Evolutionary conservation across 805 yeast genomes (phyloP), one percentile per base, ranked within the genome.

Genomic region (Teunomyces cretensis): DNA sequence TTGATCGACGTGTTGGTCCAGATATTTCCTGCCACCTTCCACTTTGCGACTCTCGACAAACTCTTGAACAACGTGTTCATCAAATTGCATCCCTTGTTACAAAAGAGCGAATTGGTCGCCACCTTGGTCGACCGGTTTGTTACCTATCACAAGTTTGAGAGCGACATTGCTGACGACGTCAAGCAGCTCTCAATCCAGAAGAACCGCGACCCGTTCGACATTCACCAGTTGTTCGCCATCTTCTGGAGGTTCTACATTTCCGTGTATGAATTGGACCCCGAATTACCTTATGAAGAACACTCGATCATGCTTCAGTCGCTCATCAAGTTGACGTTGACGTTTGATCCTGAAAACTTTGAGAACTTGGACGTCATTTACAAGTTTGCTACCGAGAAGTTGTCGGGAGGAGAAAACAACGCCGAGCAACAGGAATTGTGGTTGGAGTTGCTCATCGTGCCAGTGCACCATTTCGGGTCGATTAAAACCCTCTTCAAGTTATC

Each of bases 21-120:
- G 61, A 95, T 91, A 1, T 94, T 94, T 69, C 97, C 98, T 1
- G 97, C 88, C 57, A 88, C 86, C 51, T 92, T 86, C 62, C 98
- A 94, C 57, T 67, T 90, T 48, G 75, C 75, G 15, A 88, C 97
- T 0, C 70, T 94, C 54, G 82, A 83, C 43, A 67, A 70, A 27
- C 80, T 87, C 52, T 72, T 94, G 52, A 62, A 61, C 40, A 76
- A 75, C 26, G 81, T 91, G 1, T 78, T 88, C 15, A 65, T 83
- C 43, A 75, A 79, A 45, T 70, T 94, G 48, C 83, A 81, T 58
- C 90, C 94, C 1, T 74, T 77, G 38, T 86, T 88, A n/a, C 76
- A 81, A 36, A 74, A 86, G 44, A 78, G 82, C 35, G 83, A 79
- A 45, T 76, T 91, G 27, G 72, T 91, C 26, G 66, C 81, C 12